Percentiles rank a stretch among this genome's conserved stretches.
phyloP scores from a whole-genome alignment of 192 early-diverging fungal species.

The Backusella parvicylindrica region DNA sequence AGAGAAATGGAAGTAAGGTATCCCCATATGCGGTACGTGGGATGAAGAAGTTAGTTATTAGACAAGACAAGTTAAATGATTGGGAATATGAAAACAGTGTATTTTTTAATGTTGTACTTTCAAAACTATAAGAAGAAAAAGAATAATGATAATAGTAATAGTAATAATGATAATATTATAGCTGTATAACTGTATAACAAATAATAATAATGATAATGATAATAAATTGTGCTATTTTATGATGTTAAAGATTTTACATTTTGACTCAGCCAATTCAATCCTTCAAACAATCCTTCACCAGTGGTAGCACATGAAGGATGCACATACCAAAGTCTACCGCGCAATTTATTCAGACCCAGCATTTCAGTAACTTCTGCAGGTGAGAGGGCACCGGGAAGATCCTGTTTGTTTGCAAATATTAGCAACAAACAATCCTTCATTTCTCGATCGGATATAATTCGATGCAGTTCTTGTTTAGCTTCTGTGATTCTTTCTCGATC shows the following conservation, averaged over 20 bases:
- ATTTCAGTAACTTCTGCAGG: constrained; percentile 92
- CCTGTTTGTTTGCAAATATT: constrained; percentile 61
- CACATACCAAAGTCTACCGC: constrained; percentile 91
- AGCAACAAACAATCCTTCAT: constrained; percentile 81
- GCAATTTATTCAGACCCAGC: constrained; percentile 81
- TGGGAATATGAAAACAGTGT: constrained; percentile 26
- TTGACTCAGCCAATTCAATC: constrained; percentile 83
- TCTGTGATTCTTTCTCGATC: constrained; percentile 85
- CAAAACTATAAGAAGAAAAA: constrained; percentile 4
- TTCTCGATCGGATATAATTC: constrained; percentile 80
- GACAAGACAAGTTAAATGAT: constrained; percentile 25
- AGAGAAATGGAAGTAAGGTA: constrained; percentile 20
- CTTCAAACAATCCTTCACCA: constrained; percentile 83
- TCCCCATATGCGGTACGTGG: constrained; percentile 46
- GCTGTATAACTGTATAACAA: background rate
- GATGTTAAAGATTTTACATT: constrained; percentile 41
- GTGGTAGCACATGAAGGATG: constrained; percentile 82
- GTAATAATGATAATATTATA: background rate
- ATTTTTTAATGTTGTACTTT: background rate
- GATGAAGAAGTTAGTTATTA: constrained; percentile 45
- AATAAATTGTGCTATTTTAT: background rate
- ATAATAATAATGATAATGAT: background rate
- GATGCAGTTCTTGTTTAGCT: constrained; percentile 78
- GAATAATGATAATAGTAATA: background rate
- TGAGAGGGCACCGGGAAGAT: constrained; percentile 59